Percentiles rank a stretch among this genome's conserved stretches.
phyloP scores from a whole-genome alignment of 768 basidiomycete genomes.

The Tricholoma matsutake region DNA sequence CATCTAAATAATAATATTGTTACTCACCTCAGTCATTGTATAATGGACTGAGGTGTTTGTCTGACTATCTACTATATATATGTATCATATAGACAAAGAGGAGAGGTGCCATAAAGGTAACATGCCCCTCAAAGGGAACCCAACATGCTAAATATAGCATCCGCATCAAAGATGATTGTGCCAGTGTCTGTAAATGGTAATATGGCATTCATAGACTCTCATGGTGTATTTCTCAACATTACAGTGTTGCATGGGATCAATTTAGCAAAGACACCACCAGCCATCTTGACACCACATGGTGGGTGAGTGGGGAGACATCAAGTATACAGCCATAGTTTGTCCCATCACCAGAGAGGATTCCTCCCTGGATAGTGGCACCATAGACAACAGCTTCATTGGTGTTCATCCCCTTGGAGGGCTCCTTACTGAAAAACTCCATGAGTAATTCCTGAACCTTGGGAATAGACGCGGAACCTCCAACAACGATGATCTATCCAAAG shows the following conservation, averaged over 20 bases:
- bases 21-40: too few species aligned
- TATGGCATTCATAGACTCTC: too few species aligned
- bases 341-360: slow-evolving; percentile 94
- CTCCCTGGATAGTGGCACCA: slow-evolving; percentile 98
- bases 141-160: too few species aligned
- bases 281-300: slow-evolving; percentile 99
- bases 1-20: too few species aligned
- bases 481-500: slow-evolving; percentile 73
- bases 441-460: slow-evolving; percentile 98
- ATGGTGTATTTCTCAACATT: too few species aligned
- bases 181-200: too few species aligned
- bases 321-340: slow-evolving; percentile 89
- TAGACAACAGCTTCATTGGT: slow-evolving; percentile 99
- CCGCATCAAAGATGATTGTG: too few species aligned
- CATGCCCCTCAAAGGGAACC: too few species aligned
- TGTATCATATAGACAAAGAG: too few species aligned
- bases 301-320: slow-evolving; percentile 93
- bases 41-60: too few species aligned
- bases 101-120: too few species aligned
- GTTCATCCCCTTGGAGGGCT: slow-evolving; percentile 98
- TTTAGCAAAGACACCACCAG: slow-evolving; percentile 97
- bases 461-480: slow-evolving; percentile 98
- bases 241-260: slow-evolving; percentile 97
- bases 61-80: too few species aligned
- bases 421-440: slow-evolving; percentile 97